A percentile compares a stretch with the other conserved stretches of the same genome.
phyloP scores from a whole-genome alignment of 768 basidiomycete species.

The Mycena polygramma region DNA sequence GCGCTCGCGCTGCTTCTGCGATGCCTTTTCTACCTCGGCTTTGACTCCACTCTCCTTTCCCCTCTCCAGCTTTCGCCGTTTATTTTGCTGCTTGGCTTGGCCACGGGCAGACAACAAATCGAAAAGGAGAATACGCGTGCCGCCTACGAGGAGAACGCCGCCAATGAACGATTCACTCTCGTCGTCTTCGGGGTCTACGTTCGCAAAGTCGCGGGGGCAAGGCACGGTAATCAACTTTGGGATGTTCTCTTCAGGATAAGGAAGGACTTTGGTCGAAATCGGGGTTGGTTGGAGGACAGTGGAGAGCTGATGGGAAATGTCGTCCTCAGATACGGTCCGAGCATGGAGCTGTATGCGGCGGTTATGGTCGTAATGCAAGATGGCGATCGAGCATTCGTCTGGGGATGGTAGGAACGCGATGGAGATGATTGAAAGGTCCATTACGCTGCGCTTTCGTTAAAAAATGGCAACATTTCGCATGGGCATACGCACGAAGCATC shows the following conservation, averaged over 20 bases:
- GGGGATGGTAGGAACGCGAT: constrained; percentile 70
- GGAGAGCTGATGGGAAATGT: constrained; percentile 64
- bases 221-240: constrained; percentile 59
- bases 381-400: constrained; percentile 67
- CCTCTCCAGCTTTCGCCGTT: constrained; percentile 64
- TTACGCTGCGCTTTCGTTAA: constrained; percentile 21
- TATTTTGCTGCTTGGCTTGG: constrained; percentile 67
- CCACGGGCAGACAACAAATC: constrained; percentile 63
- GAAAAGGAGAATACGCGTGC: constrained; percentile 72
- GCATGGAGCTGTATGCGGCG: constrained; percentile 73
- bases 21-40: constrained; percentile 59
- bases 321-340: constrained; percentile 68
- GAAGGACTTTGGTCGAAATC: constrained; percentile 64
- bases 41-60: constrained; percentile 62
- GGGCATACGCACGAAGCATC: constrained; percentile 71
- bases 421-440: constrained; percentile 62
- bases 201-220: constrained; percentile 43
- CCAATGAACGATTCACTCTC: constrained; percentile 59
- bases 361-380: constrained; percentile 76
- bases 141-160: constrained; percentile 81
- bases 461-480: constrained; percentile 2
- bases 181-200: constrained; percentile 44
- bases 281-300: constrained; percentile 63
- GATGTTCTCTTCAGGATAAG: constrained; percentile 53
- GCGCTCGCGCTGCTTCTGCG: constrained; percentile 68